Evolutionary conservation across 805 yeast genomes (phyloP).

Genomic region (Cyberlindnera xylosilytica): DNA sequence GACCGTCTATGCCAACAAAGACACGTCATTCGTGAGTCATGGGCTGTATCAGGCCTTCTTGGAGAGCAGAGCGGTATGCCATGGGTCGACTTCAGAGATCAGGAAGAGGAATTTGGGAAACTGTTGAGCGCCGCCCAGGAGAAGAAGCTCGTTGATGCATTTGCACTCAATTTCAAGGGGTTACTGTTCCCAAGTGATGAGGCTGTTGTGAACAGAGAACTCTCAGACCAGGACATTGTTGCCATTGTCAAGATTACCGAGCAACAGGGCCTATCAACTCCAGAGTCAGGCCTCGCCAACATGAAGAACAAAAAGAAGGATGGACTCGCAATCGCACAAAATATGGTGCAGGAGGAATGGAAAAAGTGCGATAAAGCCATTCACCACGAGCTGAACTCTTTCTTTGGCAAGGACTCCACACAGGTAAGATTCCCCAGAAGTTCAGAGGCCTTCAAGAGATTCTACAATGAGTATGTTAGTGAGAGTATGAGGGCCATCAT

Average conservation of each 20-base stretch:
- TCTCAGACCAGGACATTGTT: constrained; percentile 34
- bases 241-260: constrained; percentile 9
- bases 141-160: constrained; percentile 7
- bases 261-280: not conserved
- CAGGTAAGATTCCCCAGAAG: constrained; percentile 14
- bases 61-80: not conserved
- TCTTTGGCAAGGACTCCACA: constrained; percentile 12
- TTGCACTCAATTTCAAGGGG: constrained; percentile 25
- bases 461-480: constrained; percentile 18
- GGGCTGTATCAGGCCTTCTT: constrained; percentile 7
- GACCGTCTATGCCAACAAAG: constrained; percentile 5
- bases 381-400: constrained; percentile 12
- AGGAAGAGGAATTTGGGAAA: constrained; percentile 18
- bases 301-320: too few relatives aligned
- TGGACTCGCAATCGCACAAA: too few relatives aligned
- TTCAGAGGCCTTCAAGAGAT: constrained; percentile 11
- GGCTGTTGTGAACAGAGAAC: constrained; percentile 28
- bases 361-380: constrained; percentile 11
- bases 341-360: constrained; percentile 5
- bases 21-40: constrained; percentile 12
- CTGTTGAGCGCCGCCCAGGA: constrained; percentile 12
- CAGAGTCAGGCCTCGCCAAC: too few relatives aligned
- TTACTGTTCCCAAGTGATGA: constrained; percentile 38
- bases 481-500: constrained; percentile 11
- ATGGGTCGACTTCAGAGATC: constrained; percentile 5